Base-by-base conservation (phyloP, 768 basidiomycete species). In the Sistotremastrum suecicum region DNA sequence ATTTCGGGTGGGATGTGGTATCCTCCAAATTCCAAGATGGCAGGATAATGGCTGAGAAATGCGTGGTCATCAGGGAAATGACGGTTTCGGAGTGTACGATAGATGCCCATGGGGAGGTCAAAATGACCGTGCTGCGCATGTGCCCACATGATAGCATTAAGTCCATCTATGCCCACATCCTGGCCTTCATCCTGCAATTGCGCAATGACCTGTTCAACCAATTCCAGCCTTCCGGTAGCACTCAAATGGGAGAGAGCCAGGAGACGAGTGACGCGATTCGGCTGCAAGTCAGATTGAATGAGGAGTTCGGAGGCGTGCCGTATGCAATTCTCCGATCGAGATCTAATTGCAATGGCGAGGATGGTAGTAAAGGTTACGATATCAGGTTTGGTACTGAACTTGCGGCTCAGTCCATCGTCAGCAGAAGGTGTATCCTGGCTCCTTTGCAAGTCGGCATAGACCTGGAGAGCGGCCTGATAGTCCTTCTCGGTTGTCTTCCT, bases 91-190 rank as follows among this genome's bases (percentile, higher is more conserved):
- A 89, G 66, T 6, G 78, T 52, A 33, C 72, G 72, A 53, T 87
- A 90, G 32, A 89, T 70, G 50, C 66, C 64, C 47, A 61, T 57
- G 1, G 75, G 76, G n/a, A 80, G 50, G 45, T 81, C 75, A 20
- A 78, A 53, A 12, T 69, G 71, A 9, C 65, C 60, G 43, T 68
- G 69, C 35, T 63, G 63, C 11, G 71, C 72, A 58, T 74, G 87
- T 0, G 80, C 79, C 78, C 76, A 82, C 6, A 90, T 63, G 53
- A 73, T 76, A 5, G 75, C 69, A 54, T 88, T 89, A 52, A 81
- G 54, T 7, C 78, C 81, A 44, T 80, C 80, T 20, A 83, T 51
- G 5, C 75, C 75, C 10, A 87, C 55, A 36, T 72, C 67, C 41
- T 75, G 44, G 30, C 60, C 64, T 37, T 74, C 69, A 34, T 70